Base-by-base conservation (phyloP, 306 rosid genomes). In the Trifolium fragiferum region DNA sequence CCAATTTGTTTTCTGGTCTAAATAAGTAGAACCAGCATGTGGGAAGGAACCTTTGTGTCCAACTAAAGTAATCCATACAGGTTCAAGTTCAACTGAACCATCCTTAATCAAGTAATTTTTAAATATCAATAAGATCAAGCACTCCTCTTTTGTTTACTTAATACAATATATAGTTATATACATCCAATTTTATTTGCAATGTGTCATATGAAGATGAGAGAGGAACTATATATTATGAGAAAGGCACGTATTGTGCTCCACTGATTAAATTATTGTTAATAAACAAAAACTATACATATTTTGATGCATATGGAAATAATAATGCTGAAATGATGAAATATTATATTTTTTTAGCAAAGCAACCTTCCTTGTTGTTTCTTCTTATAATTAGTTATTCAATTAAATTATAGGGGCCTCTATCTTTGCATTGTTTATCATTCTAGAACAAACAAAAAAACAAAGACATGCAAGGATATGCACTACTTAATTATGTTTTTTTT, bases 1-100 rank as follows among this genome's bases (percentile, higher is more conserved):
- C 69, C 69, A 58, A 66, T 37, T 77, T 82, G 76, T 66, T 64
- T 72, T 81, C 1, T 57, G 66, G 12, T 82, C 82, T 69, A 77
- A 72, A 72, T 66, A 25, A 76, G 61, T 7, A 58, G 82, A 67
- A 82, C 43, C 73, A 50, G 76, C 80, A 82, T 73, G 79, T 77
- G 82, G 66, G 58, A 72, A 51, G 70, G 76, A 78, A 77, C 75
- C 76, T 77, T 58, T 72, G 79, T 66, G 71, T 77, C 78, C 51
- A 0, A 49, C 67, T 66, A 50, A 76, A 81, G 71, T 44, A 46
- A 70, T 30, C 66, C 73, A 64, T 38, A 18, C 4, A 10, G 3
- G 40, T 71, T 71, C 82, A 70, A 62, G 40, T 64, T 71, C 73
- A 71, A 72, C 73, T 68, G 18, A 80, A 60, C 51, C 57, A 2